Conservation (phyloP, 2,329 filamentous ascomycete species). For the Dothidotthia symphoricarpi region DNA sequence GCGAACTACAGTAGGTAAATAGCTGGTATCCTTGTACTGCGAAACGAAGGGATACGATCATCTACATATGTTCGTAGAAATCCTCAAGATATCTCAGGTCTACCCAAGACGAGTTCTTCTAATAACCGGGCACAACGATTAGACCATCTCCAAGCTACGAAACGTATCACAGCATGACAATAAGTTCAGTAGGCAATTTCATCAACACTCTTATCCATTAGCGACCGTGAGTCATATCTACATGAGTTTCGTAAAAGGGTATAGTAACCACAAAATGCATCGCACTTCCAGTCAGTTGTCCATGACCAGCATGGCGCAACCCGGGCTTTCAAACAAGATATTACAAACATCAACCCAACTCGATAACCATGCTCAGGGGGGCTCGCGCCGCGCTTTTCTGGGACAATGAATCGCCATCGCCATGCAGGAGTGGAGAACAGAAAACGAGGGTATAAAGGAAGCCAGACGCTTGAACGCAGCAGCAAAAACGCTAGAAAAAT, state of each 20-base stretch:
- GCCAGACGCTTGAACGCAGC: conserved; percentile 39
- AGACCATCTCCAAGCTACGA: no score
- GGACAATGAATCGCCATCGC: conserved; percentile 21
- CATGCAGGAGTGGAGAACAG: conserved; percentile 26
- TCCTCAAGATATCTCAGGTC: no score
- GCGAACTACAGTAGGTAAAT: no score
- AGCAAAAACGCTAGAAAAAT: conserved; percentile 15
- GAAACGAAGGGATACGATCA: no score
- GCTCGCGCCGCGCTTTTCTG: conserved; percentile 10
- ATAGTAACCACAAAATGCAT: background rate
- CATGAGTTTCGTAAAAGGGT: background rate
- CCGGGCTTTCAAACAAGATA: conserved; percentile 8
- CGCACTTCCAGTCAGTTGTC: conserved; percentile 14
- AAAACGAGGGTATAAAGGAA: conserved; percentile 37
- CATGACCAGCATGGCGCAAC: conserved; percentile 38
- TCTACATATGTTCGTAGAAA: no score
- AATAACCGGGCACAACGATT: no score
- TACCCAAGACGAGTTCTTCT: no score
- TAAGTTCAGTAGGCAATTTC: no score
- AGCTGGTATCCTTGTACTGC: no score
- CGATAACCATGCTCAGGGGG: conserved; percentile 12
- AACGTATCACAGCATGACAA: no score
- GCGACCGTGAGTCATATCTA: background rate
- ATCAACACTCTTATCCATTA: no score
- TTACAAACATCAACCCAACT: conserved; percentile 13